These are phyloP conservation scores for Sanghuangporus weigelae DNA, from an alignment of 1,284 basidiomycete species.

Conservation along the genomic window DNA sequence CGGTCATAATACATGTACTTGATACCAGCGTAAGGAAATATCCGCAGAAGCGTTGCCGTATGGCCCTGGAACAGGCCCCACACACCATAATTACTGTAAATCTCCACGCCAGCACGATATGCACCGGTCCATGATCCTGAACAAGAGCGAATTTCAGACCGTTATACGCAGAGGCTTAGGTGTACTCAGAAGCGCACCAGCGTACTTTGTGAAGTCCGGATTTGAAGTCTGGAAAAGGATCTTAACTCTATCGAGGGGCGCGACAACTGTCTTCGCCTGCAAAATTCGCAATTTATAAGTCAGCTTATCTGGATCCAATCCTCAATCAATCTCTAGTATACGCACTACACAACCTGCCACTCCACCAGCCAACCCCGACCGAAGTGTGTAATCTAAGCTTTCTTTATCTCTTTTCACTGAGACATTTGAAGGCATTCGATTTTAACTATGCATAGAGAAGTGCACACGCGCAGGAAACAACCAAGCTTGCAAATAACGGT, in stretches of 20 bases:
- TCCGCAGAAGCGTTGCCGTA: constrained; percentile 79
- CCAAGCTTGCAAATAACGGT: not conserved
- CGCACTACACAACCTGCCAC: constrained; percentile 90
- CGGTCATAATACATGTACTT: constrained; percentile 98
- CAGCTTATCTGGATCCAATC: not conserved
- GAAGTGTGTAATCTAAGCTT: constrained; percentile 70
- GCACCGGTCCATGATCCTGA: constrained; percentile 83
- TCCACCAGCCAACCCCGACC: constrained; percentile 87
- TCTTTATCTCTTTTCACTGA: constrained; percentile 55
- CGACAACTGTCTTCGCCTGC: constrained; percentile 95
- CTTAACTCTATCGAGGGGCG: constrained; percentile 96
- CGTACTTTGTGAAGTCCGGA: constrained; percentile 91
- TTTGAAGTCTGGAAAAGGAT: constrained; percentile 98
- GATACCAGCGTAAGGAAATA: constrained; percentile 96
- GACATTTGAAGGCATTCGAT: constrained; percentile 55
- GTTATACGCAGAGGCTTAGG: not conserved
- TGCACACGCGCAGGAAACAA: not conserved
- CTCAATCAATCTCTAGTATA: constrained; percentile 19
- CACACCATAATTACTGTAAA: constrained; percentile 71
- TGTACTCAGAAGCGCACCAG: constrained; percentile 48
- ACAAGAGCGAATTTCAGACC: not conserved
- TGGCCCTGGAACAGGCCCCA: constrained; percentile 93
- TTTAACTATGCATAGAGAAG: constrained; percentile 27
- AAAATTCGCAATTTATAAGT: constrained; percentile 6
- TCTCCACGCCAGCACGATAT: constrained; percentile 74